phyloP scores from a whole-genome alignment of 257 asterid species.

The Nicotiana sylvestris region DNA sequence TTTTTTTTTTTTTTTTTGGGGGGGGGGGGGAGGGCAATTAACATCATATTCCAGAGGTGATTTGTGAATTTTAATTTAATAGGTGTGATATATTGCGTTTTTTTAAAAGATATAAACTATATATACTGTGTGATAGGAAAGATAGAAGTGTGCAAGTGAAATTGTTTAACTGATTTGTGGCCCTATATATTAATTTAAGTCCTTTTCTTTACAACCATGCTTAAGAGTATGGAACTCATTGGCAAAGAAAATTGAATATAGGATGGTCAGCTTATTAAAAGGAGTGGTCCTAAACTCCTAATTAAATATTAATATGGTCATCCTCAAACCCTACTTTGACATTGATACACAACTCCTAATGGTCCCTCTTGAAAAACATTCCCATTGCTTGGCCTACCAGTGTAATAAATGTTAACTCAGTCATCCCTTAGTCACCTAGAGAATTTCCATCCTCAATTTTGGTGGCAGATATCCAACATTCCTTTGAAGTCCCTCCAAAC shows the following conservation, averaged over 20 bases:
- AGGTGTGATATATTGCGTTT: neutral
- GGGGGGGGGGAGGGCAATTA: no score
- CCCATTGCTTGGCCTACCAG: constrained; percentile 28
- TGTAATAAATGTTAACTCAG: neutral
- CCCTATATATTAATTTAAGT: neutral
- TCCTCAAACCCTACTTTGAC: constrained; percentile 14
- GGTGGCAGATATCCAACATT: constrained; percentile 1
- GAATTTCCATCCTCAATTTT: neutral
- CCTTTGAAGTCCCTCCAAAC: neutral
- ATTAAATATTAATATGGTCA: neutral
- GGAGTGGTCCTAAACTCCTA: neutral
- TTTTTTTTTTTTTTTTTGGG: no score
- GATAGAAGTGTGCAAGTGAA: neutral
- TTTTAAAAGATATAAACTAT: neutral
- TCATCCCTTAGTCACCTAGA: neutral
- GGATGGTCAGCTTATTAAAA: neutral
- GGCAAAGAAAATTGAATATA: neutral
- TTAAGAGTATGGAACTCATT: neutral
- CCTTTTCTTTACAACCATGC: neutral
- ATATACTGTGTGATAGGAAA: neutral
- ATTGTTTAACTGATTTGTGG: no score
- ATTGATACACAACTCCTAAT: constrained; percentile 24
- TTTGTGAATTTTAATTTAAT: neutral
- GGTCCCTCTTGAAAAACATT: constrained; percentile 30
- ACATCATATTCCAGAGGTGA: neutral